These are phyloP conservation scores for Anisodus tanguticus DNA, from an alignment of 257 asterid genomes.

Conservation along the genomic window DNA sequence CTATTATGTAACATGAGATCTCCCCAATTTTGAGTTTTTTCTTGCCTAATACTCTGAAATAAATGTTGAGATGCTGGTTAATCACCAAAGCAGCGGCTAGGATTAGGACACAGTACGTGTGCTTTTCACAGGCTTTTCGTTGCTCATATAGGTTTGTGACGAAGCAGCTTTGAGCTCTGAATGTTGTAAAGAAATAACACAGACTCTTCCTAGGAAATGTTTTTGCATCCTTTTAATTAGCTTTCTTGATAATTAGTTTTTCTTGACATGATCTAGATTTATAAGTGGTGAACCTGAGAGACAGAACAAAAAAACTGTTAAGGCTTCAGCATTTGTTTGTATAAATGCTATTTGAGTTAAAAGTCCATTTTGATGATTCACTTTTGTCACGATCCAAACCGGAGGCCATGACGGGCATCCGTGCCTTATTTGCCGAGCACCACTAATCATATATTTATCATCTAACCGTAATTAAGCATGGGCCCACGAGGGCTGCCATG, in stretches of 20 bases:
- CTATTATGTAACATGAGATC: neutral
- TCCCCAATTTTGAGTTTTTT: neutral
- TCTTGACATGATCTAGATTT: neutral
- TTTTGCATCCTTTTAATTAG: neutral
- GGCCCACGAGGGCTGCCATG: too few species aligned
- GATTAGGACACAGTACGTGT: neutral
- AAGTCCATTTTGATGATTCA: neutral
- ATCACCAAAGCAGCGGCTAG: neutral
- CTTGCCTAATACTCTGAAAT: neutral
- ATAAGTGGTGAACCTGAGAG: conserved; percentile 15
- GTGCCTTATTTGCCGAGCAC: too few species aligned
- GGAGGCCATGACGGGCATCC: too few species aligned
- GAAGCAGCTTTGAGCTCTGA: conserved; percentile 21
- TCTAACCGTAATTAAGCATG: too few species aligned
- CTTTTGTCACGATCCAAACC: neutral
- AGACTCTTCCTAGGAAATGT: neutral
- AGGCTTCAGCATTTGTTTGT: neutral
- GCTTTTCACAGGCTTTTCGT: neutral
- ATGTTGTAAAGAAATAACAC: conserved; percentile 21
- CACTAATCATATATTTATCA: too few species aligned
- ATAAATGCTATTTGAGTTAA: neutral
- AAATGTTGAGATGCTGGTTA: conserved; percentile 11
- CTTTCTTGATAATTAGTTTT: neutral
- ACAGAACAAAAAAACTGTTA: neutral
- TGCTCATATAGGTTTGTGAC: neutral